Percentiles rank a stretch among this genome's conserved stretches.
Conservation (phyloP, 139 green algal genomes). For the Gonium pectorale region DNA sequence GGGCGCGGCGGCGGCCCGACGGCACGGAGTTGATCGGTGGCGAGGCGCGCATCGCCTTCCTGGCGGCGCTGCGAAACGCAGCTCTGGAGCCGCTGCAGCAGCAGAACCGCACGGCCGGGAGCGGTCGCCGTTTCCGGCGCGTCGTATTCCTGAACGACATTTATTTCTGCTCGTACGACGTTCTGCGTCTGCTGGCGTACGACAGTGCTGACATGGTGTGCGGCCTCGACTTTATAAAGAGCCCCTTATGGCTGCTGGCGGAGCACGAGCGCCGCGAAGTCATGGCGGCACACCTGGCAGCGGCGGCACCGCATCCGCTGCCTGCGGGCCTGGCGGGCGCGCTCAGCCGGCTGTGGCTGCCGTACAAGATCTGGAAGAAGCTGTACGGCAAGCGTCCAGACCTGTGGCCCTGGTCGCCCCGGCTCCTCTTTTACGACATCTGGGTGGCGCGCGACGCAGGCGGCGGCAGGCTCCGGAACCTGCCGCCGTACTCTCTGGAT, state of each 20-base stretch:
- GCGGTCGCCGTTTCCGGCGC: background rate
- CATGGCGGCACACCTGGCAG: constrained; percentile 2
- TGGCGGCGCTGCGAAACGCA: constrained; percentile 61
- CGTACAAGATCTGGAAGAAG: constrained; percentile 22
- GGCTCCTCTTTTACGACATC: constrained; percentile 60
- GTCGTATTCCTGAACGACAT: constrained; percentile 80
- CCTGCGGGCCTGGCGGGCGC: background rate
- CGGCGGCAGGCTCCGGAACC: constrained; percentile 42
- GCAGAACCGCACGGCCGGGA: background rate
- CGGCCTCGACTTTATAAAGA: constrained; percentile 31
- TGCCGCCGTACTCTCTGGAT: background rate
- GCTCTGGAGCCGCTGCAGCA: constrained; percentile 47
- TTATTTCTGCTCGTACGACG: constrained; percentile 65
- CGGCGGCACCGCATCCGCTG: background rate
- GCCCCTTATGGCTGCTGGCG: background rate
- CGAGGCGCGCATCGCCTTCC: constrained; percentile 57
- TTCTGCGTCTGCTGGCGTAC: constrained; percentile 50
- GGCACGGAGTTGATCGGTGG: background rate
- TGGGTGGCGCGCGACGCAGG: constrained; percentile 59
- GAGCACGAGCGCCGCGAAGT: background rate
- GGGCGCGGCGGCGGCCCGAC: no score
- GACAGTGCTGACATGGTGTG: constrained; percentile 42
- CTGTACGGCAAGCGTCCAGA: constrained; percentile 54
- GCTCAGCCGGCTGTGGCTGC: background rate
- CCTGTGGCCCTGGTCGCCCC: constrained; percentile 52